Conservation (phyloP, 768 basidiomycete genomes). For the Chiua virens region DNA sequence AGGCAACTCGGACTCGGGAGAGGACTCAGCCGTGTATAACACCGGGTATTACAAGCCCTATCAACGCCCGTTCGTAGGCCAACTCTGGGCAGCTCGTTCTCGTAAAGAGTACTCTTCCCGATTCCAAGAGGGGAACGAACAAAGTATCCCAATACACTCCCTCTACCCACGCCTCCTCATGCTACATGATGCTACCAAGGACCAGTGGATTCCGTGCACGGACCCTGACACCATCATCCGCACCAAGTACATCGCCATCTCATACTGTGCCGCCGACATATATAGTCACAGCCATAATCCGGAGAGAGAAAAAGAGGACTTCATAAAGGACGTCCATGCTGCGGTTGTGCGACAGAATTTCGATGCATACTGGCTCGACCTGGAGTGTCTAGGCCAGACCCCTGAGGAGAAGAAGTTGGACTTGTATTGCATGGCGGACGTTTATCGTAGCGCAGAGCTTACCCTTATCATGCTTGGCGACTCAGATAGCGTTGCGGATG, state of each 20-base stretch:
- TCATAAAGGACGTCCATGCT: conserved; percentile 7
- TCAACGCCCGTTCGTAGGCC: conserved; percentile 4
- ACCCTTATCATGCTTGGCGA: conserved; percentile 12
- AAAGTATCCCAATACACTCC: conserved; percentile 6
- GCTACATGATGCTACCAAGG: not conserved
- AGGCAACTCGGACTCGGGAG: no score
- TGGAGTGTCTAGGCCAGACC: conserved; percentile 16
- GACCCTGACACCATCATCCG: conserved; percentile 3
- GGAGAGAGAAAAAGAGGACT: not conserved
- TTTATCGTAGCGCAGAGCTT: conserved; percentile 13
- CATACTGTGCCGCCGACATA: conserved; percentile 12
- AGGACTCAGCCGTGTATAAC: not conserved
- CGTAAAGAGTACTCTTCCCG: conserved; percentile 15
- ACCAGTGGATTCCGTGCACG: conserved; percentile 5
- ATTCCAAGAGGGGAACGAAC: not conserved
- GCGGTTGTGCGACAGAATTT: not conserved
- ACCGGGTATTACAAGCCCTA: conserved; percentile 5
- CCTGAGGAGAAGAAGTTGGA: conserved; percentile 15
- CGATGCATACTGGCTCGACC: conserved; percentile 19
- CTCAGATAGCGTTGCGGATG: no score
- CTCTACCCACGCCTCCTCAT: conserved; percentile 13
- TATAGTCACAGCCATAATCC: conserved; percentile 4
- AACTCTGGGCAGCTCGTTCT: conserved; percentile 24
- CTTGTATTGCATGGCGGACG: conserved; percentile 20
- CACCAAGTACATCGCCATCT: conserved; percentile 15